Evolutionary conservation across 768 basidiomycete genomes (phyloP).

Genomic region (Podaxis pistillaris): DNA sequence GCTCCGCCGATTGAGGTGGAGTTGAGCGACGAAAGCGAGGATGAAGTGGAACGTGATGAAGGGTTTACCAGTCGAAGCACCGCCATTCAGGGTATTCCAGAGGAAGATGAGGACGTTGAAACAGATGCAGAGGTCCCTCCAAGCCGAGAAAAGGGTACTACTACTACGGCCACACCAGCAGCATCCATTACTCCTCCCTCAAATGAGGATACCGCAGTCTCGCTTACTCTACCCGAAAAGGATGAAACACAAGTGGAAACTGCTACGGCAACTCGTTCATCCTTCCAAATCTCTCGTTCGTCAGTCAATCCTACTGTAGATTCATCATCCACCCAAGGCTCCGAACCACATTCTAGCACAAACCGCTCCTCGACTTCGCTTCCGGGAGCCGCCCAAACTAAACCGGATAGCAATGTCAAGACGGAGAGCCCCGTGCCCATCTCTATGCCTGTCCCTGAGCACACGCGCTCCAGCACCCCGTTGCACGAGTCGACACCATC

Average conservation of each 20-base stretch:
- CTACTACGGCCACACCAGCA: not conserved
- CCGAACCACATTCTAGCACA: not conserved
- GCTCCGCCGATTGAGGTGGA: slow-evolving; percentile 74
- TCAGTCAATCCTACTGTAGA: not conserved
- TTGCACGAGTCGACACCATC: not conserved
- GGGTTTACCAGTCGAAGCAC: slow-evolving; percentile 37
- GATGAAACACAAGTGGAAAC: slow-evolving; percentile 32
- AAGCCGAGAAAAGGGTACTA: not conserved
- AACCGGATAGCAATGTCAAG: not conserved
- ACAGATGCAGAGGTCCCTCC: not conserved
- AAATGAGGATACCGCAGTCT: slow-evolving; percentile 14
- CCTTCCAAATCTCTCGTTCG: not conserved
- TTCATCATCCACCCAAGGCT: not conserved
- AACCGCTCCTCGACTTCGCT: not conserved
- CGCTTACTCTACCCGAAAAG: slow-evolving; percentile 25
- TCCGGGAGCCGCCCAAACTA: not conserved
- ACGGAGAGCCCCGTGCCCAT: not conserved
- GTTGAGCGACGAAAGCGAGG: slow-evolving; percentile 80
- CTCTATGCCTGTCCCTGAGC: not conserved
- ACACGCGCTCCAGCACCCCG: not conserved
- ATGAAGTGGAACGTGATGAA: slow-evolving; percentile 45
- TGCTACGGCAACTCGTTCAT: slow-evolving; percentile 29
- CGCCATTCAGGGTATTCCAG: slow-evolving; percentile 49
- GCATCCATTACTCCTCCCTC: slow-evolving; percentile 4
- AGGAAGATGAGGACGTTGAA: slow-evolving; percentile 62